Percentiles rank a stretch among this genome's conserved stretches.
These are phyloP conservation scores for Kwoniella mangroviensis DNA, from an alignment of 768 basidiomycete genomes.

Conservation along the genomic window DNA sequence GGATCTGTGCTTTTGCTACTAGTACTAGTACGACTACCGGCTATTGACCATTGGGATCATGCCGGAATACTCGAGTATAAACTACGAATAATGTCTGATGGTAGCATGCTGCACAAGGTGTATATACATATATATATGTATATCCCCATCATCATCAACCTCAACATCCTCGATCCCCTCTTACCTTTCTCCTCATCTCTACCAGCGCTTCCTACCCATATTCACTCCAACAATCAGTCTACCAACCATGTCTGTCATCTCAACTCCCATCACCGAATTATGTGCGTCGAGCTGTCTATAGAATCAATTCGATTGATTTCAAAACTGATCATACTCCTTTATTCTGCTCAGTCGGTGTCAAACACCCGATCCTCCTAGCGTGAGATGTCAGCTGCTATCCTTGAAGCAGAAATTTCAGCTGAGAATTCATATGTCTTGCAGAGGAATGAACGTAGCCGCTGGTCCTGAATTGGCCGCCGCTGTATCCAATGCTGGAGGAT, in stretches of 20 bases:
- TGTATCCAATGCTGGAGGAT: slow-evolving; percentile 89
- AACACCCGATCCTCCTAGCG: slow-evolving; percentile 85
- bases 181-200: not conserved
- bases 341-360: slow-evolving; percentile 63
- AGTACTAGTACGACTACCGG: not conserved
- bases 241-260: slow-evolving; percentile 58
- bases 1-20: not conserved
- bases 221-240: too few species aligned
- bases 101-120: not conserved
- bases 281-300: slow-evolving; percentile 55
- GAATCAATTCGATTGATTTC: too few species aligned
- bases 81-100: not conserved
- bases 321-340: not conserved
- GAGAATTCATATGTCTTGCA: not conserved
- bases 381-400: slow-evolving; percentile 60
- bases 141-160: not conserved
- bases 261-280: slow-evolving; percentile 84
- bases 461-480: slow-evolving; percentile 82
- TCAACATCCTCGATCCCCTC: not conserved
- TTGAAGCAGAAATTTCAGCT: not conserved
- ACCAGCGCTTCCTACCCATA: not conserved
- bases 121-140: not conserved
- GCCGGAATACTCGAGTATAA: slow-evolving; percentile 1
- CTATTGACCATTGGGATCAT: slow-evolving; percentile 1
- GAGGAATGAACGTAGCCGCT: slow-evolving; percentile 81